These are phyloP conservation scores for Sporothrix sp. DNA, from an alignment of 2,329 filamentous ascomycete genomes.

Conservation along the genomic window DNA sequence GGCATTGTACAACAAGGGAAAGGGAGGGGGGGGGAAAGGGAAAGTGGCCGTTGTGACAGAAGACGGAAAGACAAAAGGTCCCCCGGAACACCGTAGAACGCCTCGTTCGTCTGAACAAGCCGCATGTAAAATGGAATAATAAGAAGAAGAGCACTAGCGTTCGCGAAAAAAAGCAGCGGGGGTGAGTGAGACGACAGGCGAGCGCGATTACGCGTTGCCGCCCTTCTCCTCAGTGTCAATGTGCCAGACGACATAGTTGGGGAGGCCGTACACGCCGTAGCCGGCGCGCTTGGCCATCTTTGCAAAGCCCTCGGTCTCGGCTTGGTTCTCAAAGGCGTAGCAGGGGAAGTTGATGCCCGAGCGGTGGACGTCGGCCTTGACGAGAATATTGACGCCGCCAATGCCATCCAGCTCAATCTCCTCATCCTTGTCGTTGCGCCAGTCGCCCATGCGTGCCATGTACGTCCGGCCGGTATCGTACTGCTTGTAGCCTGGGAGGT, in stretches of 20 bases:
- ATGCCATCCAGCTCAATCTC: slow-evolving; percentile 92
- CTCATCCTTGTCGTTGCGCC: slow-evolving; percentile 82
- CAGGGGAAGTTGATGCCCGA: slow-evolving; percentile 95
- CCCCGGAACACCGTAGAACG: slow-evolving; percentile 13
- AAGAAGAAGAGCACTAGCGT: neutral
- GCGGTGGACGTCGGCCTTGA: slow-evolving; percentile 95
- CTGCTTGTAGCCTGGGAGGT: slow-evolving; percentile 69
- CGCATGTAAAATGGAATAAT: slow-evolving; percentile 9
- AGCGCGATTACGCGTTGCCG: slow-evolving; percentile 51
- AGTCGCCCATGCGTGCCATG: slow-evolving; percentile 86
- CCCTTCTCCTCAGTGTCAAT: slow-evolving; percentile 93
- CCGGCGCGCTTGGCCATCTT: slow-evolving; percentile 97
- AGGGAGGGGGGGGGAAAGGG: neutral
- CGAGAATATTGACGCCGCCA: slow-evolving; percentile 92
- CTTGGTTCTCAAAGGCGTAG: slow-evolving; percentile 97
- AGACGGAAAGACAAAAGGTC: neutral
- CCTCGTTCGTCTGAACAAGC: slow-evolving; percentile 12
- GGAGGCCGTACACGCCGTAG: slow-evolving; percentile 82
- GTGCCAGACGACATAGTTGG: slow-evolving; percentile 98
- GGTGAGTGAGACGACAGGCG: neutral
- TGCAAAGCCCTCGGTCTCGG: slow-evolving; percentile 95
- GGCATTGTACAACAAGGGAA: neutral
- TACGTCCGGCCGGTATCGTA: slow-evolving; percentile 84
- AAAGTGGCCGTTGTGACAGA: too few species aligned
- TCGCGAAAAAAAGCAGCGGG: neutral